Evolutionary conservation across 257 asterid species (phyloP).

Genomic region (Lantana camara): DNA sequence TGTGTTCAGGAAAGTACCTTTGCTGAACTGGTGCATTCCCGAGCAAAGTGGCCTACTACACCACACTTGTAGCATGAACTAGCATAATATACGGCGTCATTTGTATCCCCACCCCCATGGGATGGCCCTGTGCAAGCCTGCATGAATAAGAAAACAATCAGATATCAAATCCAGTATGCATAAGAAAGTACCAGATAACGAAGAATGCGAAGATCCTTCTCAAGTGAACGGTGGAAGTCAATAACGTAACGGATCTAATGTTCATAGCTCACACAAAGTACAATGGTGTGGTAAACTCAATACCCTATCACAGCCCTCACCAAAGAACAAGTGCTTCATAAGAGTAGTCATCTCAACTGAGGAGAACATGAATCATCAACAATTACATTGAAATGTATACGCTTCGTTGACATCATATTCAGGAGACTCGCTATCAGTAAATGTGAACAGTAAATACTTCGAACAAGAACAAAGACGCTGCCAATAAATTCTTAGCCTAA

Average conservation of each 20-base stretch:
- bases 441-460: neutral
- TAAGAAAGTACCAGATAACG: neutral
- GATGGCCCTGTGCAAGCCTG: conserved; percentile 61
- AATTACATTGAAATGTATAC: neutral
- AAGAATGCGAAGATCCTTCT: neutral
- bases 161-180: no score
- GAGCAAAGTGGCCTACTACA: conserved; percentile 83
- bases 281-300: neutral
- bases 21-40: conserved; percentile 69
- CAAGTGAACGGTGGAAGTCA: neutral
- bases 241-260: neutral
- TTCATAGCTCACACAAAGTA: neutral
- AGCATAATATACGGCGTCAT: conserved; percentile 29
- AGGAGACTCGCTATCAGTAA: neutral
- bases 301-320: neutral
- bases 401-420: conserved; percentile 7
- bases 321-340: conserved; percentile 1
- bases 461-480: neutral
- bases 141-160: conserved; percentile 14
- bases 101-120: conserved; percentile 41
- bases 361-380: neutral
- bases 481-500: neutral
- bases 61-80: conserved; percentile 83
- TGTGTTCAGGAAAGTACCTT: conserved; percentile 50
- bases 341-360: neutral